A percentile compares a stretch with the other conserved stretches of the same genome.
phyloP scores from a whole-genome alignment of 108 stramenopile genomes.

The Parietichytrium sp. region DNA sequence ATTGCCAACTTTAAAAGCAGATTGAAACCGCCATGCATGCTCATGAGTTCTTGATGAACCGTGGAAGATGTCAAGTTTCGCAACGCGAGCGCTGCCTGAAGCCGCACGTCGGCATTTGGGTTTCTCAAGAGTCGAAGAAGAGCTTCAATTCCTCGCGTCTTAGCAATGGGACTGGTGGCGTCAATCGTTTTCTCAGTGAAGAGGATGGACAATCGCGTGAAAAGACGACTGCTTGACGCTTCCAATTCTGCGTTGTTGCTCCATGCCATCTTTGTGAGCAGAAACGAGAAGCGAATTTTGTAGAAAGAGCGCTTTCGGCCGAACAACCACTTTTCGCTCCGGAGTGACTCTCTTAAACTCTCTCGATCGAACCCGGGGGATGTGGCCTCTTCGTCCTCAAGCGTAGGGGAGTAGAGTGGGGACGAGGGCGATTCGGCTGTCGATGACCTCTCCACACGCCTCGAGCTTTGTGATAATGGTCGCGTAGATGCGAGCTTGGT shows the following conservation, averaged over 20 bases:
- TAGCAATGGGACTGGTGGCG: background rate
- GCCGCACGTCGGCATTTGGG: background rate
- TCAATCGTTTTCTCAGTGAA: background rate
- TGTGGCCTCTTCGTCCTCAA: no score
- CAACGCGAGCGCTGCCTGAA: background rate
- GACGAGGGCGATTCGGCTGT: background rate
- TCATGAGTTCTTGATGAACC: background rate
- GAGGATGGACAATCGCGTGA: background rate
- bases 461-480: no score
- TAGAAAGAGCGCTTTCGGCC: background rate
- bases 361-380: no score
- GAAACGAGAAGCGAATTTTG: background rate
- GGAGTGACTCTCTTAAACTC: background rate
- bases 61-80: background rate
- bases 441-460: no score
- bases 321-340: background rate
- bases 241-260: no score
- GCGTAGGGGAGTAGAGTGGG: no score
- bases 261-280: background rate
- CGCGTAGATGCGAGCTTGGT: no score
- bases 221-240: background rate
- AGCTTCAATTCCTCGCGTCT: background rate
- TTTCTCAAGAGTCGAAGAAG: background rate
- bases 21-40: conserved; percentile 18
- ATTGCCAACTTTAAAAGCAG: background rate